A percentile compares a stretch with the other conserved stretches of the same genome.
Conservation (phyloP, 345 rosid genomes). For the Sonneratia caseolaris region DNA sequence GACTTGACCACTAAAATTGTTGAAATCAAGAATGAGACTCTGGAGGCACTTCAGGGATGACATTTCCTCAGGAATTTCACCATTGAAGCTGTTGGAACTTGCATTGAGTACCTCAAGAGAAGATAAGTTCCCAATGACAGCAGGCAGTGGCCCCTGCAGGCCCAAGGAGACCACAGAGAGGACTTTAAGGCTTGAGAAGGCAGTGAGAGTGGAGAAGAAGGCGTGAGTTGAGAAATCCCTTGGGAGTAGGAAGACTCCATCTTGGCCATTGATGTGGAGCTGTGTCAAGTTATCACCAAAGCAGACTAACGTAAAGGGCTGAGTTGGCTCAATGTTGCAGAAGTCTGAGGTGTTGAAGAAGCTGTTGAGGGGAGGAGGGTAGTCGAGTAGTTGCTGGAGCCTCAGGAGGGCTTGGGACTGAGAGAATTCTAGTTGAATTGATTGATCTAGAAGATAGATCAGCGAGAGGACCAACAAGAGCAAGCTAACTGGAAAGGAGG, state of each 20-base stretch:
- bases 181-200: constrained; percentile 39
- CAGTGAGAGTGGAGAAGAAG: constrained; percentile 25
- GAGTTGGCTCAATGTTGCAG: constrained; percentile 35
- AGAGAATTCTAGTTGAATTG: constrained; percentile 30
- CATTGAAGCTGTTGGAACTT: constrained; percentile 42
- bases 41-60: constrained; percentile 37
- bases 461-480: constrained; percentile 5
- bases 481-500: constrained; percentile 12
- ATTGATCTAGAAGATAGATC: constrained; percentile 8
- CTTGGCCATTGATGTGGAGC: constrained; percentile 39
- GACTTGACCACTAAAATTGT: constrained; percentile 33
- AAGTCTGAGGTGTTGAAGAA: constrained; percentile 20
- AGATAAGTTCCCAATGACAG: constrained; percentile 23
- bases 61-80: constrained; percentile 31
- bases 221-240: constrained; percentile 21
- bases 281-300: constrained; percentile 48
- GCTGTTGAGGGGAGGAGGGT: constrained; percentile 25
- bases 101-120: constrained; percentile 50
- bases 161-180: constrained; percentile 52
- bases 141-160: constrained; percentile 40
- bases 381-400: constrained; percentile 35
- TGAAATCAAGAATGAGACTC: constrained; percentile 41
- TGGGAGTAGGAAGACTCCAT: constrained; percentile 21
- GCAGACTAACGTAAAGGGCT: constrained; percentile 37
- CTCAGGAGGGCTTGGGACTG: constrained; percentile 27